Conservation (phyloP, 345 rosid species). For the Stellera chamaejasme region DNA sequence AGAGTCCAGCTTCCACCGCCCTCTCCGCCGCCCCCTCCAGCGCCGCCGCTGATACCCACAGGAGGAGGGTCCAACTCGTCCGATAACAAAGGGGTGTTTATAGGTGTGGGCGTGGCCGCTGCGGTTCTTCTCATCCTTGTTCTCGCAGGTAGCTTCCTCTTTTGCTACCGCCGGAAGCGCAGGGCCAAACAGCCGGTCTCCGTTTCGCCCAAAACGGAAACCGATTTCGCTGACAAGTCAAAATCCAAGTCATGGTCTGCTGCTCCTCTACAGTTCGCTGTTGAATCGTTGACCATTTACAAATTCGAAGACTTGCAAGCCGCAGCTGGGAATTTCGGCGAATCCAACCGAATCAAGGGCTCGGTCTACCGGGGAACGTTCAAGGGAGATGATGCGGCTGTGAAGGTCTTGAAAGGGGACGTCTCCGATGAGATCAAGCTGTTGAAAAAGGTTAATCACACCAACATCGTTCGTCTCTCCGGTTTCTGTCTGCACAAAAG, state of each 20-base stretch:
- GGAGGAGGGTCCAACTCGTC: slow-evolving; percentile 30
- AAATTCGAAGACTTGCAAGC: slow-evolving; percentile 43
- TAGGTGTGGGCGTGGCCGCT: slow-evolving; percentile 53
- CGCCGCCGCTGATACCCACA: slow-evolving; percentile 14
- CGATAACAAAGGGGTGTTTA: slow-evolving; percentile 34
- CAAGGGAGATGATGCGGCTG: slow-evolving; percentile 66
- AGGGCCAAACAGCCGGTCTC: slow-evolving; percentile 11
- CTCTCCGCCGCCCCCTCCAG: slow-evolving; percentile 26
- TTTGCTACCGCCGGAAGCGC: slow-evolving; percentile 14
- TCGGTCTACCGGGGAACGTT: slow-evolving; percentile 58
- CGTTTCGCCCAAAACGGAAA: slow-evolving; percentile 8
- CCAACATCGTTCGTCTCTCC: slow-evolving; percentile 73
- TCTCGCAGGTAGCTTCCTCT: slow-evolving; percentile 23
- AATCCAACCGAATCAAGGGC: slow-evolving; percentile 50
- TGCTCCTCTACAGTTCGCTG: slow-evolving; percentile 36
- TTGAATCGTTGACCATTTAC: slow-evolving; percentile 60
- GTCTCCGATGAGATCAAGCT: slow-evolving; percentile 73
- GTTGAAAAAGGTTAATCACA: slow-evolving; percentile 67
- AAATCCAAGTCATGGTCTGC: slow-evolving; percentile 41
- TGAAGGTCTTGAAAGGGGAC: slow-evolving; percentile 78
- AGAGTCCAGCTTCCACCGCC: slow-evolving; percentile 15
- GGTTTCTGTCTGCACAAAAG: slow-evolving; percentile 78
- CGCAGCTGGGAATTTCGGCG: slow-evolving; percentile 56
- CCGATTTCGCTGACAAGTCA: slow-evolving; percentile 9
- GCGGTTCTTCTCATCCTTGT: slow-evolving; percentile 30